These are phyloP conservation scores for Xylaria sp. DNA, from an alignment of 2,329 filamentous ascomycete genomes.

Conservation along the genomic window DNA sequence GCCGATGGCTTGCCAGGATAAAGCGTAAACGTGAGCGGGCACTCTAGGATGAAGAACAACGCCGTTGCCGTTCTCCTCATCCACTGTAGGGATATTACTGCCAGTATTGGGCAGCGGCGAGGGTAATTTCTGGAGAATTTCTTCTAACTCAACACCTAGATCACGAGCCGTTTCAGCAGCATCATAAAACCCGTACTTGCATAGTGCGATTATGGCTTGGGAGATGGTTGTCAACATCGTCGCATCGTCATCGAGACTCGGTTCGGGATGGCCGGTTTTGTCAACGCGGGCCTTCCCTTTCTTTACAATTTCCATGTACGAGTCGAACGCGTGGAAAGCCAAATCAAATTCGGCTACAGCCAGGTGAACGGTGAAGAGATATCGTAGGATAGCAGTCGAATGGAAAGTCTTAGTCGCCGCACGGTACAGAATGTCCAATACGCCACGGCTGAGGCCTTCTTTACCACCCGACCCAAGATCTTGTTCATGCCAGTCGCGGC, in stretches of 20 bases:
- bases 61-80: conserved; percentile 50
- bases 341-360: conserved; percentile 91
- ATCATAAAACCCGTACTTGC: conserved; percentile 78
- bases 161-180: conserved; percentile 83
- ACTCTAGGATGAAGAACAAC: conserved; percentile 58
- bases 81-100: conserved; percentile 48
- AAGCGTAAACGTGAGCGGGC: conserved; percentile 70
- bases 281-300: conserved; percentile 85
- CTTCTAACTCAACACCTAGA: conserved; percentile 76
- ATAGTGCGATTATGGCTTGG: conserved; percentile 82
- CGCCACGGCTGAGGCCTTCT: conserved; percentile 76
- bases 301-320: conserved; percentile 88
- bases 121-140: conserved; percentile 74
- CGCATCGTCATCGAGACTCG: conserved; percentile 80
- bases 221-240: conserved; percentile 81
- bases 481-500: conserved; percentile 80
- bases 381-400: conserved; percentile 86
- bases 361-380: conserved; percentile 88
- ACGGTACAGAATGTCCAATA: conserved; percentile 89
- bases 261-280: conserved; percentile 78
- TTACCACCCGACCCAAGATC: conserved; percentile 87
- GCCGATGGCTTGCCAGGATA: conserved; percentile 86
- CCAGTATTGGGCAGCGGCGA: conserved; percentile 47
- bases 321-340: conserved; percentile 89
- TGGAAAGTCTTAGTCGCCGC: conserved; percentile 95